These are phyloP conservation scores for Fusarium nisikadoi DNA, from an alignment of 2,329 filamentous ascomycete species.

Conservation along the genomic window DNA sequence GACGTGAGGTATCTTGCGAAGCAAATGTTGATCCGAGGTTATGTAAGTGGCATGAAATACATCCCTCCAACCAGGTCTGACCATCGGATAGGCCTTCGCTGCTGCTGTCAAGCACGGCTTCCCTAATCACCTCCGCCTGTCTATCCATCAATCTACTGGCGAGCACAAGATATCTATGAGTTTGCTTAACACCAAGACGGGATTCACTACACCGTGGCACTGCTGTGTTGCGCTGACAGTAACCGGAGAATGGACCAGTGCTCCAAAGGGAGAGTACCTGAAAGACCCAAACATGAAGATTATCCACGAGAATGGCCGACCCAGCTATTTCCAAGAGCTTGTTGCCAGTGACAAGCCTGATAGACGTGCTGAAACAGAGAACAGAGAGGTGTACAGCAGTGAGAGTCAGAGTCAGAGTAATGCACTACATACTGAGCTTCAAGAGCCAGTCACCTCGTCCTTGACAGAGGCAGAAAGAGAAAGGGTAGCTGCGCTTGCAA, in stretches of 20 bases:
- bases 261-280: constrained; percentile 13
- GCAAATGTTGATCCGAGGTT: constrained; percentile 47
- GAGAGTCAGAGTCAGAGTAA: accelerated
- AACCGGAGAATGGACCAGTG: constrained; percentile 1
- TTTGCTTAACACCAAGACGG: constrained; percentile 45
- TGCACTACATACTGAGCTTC: not conserved
- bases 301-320: not conserved
- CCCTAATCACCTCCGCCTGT: constrained; percentile 44
- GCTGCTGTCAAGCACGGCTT: constrained; percentile 42
- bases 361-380: too few species aligned
- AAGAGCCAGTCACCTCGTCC: not conserved
- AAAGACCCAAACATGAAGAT: constrained; percentile 7
- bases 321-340: not conserved
- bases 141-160: constrained; percentile 46
- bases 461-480: not conserved
- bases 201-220: constrained; percentile 49
- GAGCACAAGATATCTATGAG: constrained; percentile 45
- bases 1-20: constrained; percentile 46
- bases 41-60: constrained; percentile 27
- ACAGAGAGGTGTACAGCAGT: accelerated
- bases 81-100: constrained; percentile 43
- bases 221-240: constrained; percentile 27
- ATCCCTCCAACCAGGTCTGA: accelerated
- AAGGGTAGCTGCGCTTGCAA: not conserved
- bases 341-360: accelerated